Conservation (phyloP, 768 basidiomycete genomes). For the Mycena indigotica region DNA sequence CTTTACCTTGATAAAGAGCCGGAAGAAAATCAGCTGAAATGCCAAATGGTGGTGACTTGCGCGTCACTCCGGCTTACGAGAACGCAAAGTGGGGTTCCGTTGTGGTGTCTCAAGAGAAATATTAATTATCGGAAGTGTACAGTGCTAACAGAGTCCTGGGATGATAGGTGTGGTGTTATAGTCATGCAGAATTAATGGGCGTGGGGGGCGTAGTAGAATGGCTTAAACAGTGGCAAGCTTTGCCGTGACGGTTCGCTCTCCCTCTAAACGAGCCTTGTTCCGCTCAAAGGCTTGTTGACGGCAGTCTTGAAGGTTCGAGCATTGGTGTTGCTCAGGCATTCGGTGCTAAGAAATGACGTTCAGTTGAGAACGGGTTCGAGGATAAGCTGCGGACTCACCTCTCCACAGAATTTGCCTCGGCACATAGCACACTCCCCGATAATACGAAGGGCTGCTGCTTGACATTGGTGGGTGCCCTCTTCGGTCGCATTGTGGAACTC, state of each 20-base stretch:
- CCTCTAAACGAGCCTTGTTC: constrained; percentile 87
- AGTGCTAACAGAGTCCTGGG: not conserved
- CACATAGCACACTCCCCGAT: constrained; percentile 87
- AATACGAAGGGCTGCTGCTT: constrained; percentile 77
- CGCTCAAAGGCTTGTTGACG: constrained; percentile 84
- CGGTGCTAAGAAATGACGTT: constrained; percentile 60
- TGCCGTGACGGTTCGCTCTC: constrained; percentile 81
- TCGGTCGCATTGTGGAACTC: constrained; percentile 58
- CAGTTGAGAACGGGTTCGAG: constrained; percentile 22
- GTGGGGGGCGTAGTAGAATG: constrained; percentile 11
- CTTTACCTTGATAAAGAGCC: too few relatives aligned
- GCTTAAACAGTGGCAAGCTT: constrained; percentile 86
- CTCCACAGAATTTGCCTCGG: constrained; percentile 72
- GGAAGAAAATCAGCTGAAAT: too few relatives aligned
- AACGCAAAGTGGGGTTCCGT: too few relatives aligned
- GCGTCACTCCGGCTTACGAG: too few relatives aligned
- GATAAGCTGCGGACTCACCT: constrained; percentile 51
- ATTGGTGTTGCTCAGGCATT: constrained; percentile 85
- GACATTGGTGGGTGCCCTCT: constrained; percentile 52
- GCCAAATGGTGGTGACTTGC: too few relatives aligned
- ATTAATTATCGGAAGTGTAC: not conserved
- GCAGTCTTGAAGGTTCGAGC: constrained; percentile 82
- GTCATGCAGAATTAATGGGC: not conserved
- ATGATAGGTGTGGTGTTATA: not conserved
- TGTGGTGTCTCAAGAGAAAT: not conserved